Percentiles rank a stretch among this genome's conserved stretches.
Evolutionary conservation across 2,329 filamentous ascomycete genomes (phyloP).

Genomic region (Xylariales sp.): DNA sequence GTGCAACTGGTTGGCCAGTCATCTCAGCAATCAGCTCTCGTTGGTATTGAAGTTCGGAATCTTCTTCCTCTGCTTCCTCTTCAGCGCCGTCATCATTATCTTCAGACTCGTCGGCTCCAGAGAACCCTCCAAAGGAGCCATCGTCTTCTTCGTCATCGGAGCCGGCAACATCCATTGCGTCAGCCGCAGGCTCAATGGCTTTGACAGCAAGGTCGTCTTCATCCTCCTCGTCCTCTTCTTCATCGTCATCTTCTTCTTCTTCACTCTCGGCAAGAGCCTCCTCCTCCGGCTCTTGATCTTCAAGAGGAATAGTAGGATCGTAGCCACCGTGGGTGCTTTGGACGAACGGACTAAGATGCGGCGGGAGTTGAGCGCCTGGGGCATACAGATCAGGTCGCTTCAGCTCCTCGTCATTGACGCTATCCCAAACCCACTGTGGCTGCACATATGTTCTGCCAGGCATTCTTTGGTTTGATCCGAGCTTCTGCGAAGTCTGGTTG

Average conservation of each 20-base stretch:
- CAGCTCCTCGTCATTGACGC: slow-evolving; percentile 85
- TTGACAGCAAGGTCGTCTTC: slow-evolving; percentile 30
- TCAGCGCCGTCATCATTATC: slow-evolving; percentile 31
- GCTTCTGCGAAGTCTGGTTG: slow-evolving; percentile 57
- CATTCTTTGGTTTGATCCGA: slow-evolving; percentile 64
- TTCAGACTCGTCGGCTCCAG: slow-evolving; percentile 40
- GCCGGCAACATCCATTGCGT: slow-evolving; percentile 44
- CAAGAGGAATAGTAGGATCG: slow-evolving; percentile 81
- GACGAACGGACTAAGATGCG: slow-evolving; percentile 94
- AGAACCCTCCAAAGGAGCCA: slow-evolving; percentile 45
- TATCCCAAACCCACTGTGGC: slow-evolving; percentile 99
- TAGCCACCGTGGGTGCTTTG: slow-evolving; percentile 83
- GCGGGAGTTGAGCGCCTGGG: slow-evolving; percentile 83
- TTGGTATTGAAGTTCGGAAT: slow-evolving; percentile 68
- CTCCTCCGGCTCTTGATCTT: slow-evolving; percentile 81
- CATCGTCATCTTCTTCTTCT: slow-evolving; percentile 41
- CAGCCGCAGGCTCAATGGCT: slow-evolving; percentile 36
- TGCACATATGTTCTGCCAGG: slow-evolving; percentile 93
- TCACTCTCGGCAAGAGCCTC: slow-evolving; percentile 73
- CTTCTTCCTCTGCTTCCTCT: slow-evolving; percentile 47
- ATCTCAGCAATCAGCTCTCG: slow-evolving; percentile 91
- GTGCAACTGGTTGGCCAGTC: slow-evolving; percentile 59
- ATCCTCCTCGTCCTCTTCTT: slow-evolving; percentile 38
- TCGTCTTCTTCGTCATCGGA: slow-evolving; percentile 43
- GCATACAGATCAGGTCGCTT: slow-evolving; percentile 84